Evolutionary conservation across 2,329 filamentous ascomycete species (phyloP), one percentile per base, ranked within the genome.

Genomic region (Magnaporthiopsis incrustans): DNA sequence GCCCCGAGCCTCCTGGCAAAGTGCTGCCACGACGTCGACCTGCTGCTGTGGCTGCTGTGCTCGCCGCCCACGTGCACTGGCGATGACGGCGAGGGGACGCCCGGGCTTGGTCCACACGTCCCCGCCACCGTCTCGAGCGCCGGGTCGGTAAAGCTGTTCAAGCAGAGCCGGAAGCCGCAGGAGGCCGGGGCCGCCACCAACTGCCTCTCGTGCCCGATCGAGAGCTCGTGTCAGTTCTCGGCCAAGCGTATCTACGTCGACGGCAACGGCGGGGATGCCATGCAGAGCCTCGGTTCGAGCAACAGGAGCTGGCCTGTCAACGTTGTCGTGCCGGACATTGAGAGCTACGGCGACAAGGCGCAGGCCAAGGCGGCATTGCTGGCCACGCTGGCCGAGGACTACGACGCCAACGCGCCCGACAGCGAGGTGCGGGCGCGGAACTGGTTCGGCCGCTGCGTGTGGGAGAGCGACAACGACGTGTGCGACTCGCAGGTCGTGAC

Each of bases 371-470:
- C 74, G 1, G 77, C 78, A 10, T 65, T 76, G 59, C 67, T 76
- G 25, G 64, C 63, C 32, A 76, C 78, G 22, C 69, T 78, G 10
- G 73, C 77, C 26, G 80, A 85, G 62, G 83, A 86, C 71, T 87
- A 87, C 65, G 77, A 81, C 18, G 71, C 76, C 1, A 72, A 75
- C 8, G 85, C 80, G 0, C 78, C 82, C 4, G 74, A 77, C 63
- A 71, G 76, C 1, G 77, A 80, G n/a, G 73, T 83, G 1, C 78
- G 79, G 3, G 77, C 77, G 6, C 78, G 81, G 12, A 88, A 88
- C 68, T 89, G 92, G 92, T 98, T 92, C 72, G 95, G 95, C 0
- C 86, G 94, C n/a, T 99, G 95, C 72, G 95, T 98, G 1, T 98
- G 88, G 77, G 95, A 97, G 73, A 81, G 88, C 5, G 92, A 96